These are phyloP conservation scores for Starmerella scarabaei DNA, from an alignment of 805 yeast genomes.

Conservation along the genomic window DNA sequence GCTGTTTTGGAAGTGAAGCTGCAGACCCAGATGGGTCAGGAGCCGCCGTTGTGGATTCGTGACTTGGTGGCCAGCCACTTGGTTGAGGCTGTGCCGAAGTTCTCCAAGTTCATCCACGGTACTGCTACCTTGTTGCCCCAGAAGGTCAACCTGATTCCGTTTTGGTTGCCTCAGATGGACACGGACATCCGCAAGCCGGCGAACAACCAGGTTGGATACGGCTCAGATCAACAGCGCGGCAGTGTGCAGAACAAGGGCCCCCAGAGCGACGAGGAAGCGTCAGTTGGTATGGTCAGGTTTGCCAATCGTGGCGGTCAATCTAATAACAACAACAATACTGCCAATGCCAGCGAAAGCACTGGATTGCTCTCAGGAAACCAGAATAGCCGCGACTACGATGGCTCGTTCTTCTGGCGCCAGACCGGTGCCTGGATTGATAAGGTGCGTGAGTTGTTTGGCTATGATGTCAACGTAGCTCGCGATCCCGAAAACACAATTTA, in stretches of 20 bases:
- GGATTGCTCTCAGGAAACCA: conserved; percentile 14
- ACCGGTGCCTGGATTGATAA: neutral
- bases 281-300: conserved; percentile 13
- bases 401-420: conserved; percentile 2
- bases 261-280: conserved; percentile 10
- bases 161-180: conserved; percentile 96
- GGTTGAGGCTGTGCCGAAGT: conserved; percentile 97
- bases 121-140: conserved; percentile 84
- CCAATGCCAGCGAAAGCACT: conserved; percentile 17
- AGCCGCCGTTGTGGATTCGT: conserved; percentile 96
- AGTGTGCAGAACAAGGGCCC: conserved; percentile 4
- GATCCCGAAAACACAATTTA: conserved; percentile 55
- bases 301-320: conserved; percentile 5
- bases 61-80: conserved; percentile 82
- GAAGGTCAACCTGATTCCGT: conserved; percentile 72
- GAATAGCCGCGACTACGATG: conserved; percentile 4
- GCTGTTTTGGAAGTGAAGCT: conserved; percentile 95
- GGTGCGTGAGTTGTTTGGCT: conserved; percentile 8
- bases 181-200: conserved; percentile 88
- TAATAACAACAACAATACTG: neutral
- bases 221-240: neutral
- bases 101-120: conserved; percentile 95
- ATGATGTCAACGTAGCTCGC: conserved; percentile 30
- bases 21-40: conserved; percentile 97
- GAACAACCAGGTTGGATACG: conserved; percentile 5